Percentiles rank a stretch among this genome's conserved stretches.
Evolutionary conservation across 257 asterid species (phyloP).

Genomic region (Lavandula angustifolia): DNA sequence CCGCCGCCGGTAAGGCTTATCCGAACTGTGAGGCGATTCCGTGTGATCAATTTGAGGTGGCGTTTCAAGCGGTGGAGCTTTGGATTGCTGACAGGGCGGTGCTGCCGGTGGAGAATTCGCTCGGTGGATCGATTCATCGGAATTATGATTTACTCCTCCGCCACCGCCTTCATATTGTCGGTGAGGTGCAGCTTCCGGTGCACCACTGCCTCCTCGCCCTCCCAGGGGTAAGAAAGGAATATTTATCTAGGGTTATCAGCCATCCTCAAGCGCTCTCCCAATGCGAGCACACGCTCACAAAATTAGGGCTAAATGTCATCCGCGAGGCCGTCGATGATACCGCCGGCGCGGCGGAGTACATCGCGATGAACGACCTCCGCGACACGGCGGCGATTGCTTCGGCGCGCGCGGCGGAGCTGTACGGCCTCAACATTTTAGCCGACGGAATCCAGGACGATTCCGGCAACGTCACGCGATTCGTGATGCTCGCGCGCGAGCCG

Average conservation of each 20-base stretch:
- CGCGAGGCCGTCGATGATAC: slow-evolving; percentile 94
- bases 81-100: slow-evolving; percentile 99
- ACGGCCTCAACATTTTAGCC: slow-evolving; percentile 69
- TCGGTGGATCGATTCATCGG: slow-evolving; percentile 95
- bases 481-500: slow-evolving; percentile 93
- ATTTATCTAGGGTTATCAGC: slow-evolving; percentile 75
- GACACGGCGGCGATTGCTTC: slow-evolving; percentile 97
- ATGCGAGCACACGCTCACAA: slow-evolving; percentile 84
- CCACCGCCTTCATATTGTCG: slow-evolving; percentile 97
- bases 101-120: slow-evolving; percentile 88
- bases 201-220: slow-evolving; percentile 90
- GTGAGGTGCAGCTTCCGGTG: slow-evolving; percentile 91
- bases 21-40: slow-evolving; percentile 93
- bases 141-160: slow-evolving; percentile 98
- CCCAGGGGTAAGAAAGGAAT: slow-evolving; percentile 85
- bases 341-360: slow-evolving; percentile 93
- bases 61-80: slow-evolving; percentile 94
- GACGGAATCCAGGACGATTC: slow-evolving; percentile 95
- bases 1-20: slow-evolving; percentile 94
- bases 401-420: slow-evolving; percentile 85
- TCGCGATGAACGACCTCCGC: slow-evolving; percentile 67
- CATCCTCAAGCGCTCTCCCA: slow-evolving; percentile 93
- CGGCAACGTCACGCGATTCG: slow-evolving; percentile 86
- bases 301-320: slow-evolving; percentile 58
- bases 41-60: slow-evolving; percentile 94